phyloP scores from a whole-genome alignment of 1,139 yeast species.

The Spencermartinsiella ligniputridi region DNA sequence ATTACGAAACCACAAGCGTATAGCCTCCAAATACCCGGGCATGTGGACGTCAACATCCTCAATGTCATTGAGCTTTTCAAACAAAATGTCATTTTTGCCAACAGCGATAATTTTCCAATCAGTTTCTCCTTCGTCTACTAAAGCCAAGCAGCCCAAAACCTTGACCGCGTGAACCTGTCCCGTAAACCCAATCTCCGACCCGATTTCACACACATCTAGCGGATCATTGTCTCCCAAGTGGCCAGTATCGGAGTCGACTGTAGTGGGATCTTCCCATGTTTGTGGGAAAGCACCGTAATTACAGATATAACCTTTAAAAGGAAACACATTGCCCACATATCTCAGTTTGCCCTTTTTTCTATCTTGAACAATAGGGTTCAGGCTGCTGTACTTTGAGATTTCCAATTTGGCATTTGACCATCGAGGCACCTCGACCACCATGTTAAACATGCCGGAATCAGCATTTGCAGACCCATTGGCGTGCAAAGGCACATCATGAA shows the following conservation, averaged over 20 bases:
- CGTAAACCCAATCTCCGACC: constrained; percentile 61
- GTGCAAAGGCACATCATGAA: constrained; percentile 85
- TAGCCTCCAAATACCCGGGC: constrained; percentile 78
- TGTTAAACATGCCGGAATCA: constrained; percentile 46
- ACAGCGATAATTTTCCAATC: constrained; percentile 90
- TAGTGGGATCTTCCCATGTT: constrained; percentile 91
- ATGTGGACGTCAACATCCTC: constrained; percentile 70
- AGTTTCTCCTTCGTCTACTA: constrained; percentile 88
- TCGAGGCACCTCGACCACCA: constrained; percentile 87
- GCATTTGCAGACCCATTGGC: constrained; percentile 43
- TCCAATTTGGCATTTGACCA: constrained; percentile 91
- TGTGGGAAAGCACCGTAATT: constrained; percentile 95
- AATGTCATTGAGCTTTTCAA: constrained; percentile 64
- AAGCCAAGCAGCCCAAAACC: constrained; percentile 80
- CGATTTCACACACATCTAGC: constrained; percentile 85
- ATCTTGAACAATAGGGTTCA: constrained; percentile 85
- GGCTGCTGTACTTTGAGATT: constrained; percentile 58
- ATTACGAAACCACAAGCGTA: constrained; percentile 87
- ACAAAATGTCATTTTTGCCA: constrained; percentile 70
- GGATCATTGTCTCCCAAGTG: constrained; percentile 83
- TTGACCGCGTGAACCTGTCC: constrained; percentile 81
- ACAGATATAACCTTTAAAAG: constrained; percentile 86
- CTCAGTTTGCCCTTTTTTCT: constrained; percentile 78
- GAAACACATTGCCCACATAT: constrained; percentile 83
- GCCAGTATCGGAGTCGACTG: constrained; percentile 55